These are phyloP conservation scores for Aureobasidium sp. DNA, from an alignment of 2,329 filamentous ascomycete genomes.

Conservation along the genomic window DNA sequence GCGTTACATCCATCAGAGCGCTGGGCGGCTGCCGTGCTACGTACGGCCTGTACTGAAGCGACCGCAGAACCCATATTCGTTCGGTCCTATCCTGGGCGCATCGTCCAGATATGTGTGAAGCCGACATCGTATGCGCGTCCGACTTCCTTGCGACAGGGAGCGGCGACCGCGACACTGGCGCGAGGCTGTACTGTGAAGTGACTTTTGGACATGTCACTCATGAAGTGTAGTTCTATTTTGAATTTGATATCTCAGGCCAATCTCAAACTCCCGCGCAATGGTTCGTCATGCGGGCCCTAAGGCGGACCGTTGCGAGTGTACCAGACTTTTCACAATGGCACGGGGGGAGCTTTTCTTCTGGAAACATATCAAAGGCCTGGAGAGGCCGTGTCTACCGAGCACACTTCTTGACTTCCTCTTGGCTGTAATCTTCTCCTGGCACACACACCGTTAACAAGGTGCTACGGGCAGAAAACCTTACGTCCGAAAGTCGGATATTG, in stretches of 20 bases:
- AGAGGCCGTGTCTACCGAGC: not conserved
- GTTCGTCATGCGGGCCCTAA: constrained; percentile 7
- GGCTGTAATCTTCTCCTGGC: not conserved
- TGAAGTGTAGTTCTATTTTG: constrained; percentile 9
- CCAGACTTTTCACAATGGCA: constrained; percentile 3
- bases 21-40: not conserved
- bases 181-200: not conserved
- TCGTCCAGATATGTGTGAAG: not conserved
- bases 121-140: not conserved
- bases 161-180: not conserved
- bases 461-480: not conserved
- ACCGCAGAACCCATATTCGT: not conserved
- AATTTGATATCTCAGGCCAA: constrained; percentile 3
- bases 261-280: not conserved
- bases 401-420: not conserved
- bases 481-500: constrained; percentile 7
- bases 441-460: not conserved
- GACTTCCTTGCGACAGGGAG: not conserved
- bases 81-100: not conserved
- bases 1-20: not conserved
- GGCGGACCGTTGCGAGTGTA: constrained; percentile 11
- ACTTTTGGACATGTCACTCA: not conserved
- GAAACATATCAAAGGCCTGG: not conserved
- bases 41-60: not conserved
- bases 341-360: not conserved